Base-by-base conservation (phyloP, 768 basidiomycete genomes). In the Chalciporus piperatus region DNA sequence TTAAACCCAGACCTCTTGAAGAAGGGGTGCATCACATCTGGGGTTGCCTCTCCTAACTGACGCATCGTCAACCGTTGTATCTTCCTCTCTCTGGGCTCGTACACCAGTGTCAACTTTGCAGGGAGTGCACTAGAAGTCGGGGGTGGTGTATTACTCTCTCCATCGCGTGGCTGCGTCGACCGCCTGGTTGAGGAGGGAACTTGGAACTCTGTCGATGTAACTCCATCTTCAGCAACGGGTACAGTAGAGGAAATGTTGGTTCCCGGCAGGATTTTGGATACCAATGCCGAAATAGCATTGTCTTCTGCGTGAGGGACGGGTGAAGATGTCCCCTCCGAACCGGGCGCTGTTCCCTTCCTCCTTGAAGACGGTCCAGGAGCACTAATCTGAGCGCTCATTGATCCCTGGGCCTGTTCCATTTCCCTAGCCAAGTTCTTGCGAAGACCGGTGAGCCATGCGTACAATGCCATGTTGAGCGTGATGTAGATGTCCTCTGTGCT, bases 11-110 rank as follows among this genome's bases (percentile, higher is more conserved):
- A 83, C 62, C 83, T 87, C 61, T 90, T 87, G 71, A 90, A 90
- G 70, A 89, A 89, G 3, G 87, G 87, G 65, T 87, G 88, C 88
- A 87, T 88, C 19, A 90, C 86, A 59, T 91, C 88, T 1, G 90
- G 89, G 0, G 89, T 90, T n/a, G 88, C 89, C 65, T 92, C 88
- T 28, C 91, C 92, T 12, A 93, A 73, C 64, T 92, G 92, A 23
- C 87, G 81, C 82, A 92, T 85, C 19, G 84, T 88, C 48, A 92
- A 69, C n/a, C 87, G 81, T 58, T 91, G 87, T 51, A 91, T 90
- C 48, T 78, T 76, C 41, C 89, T 76, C 20, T 72, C 71, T n/a
- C 75, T 76, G 2, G 80, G 79, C 47, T 70, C 70, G 65, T 89
- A 91, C 16, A 74, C 65, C 41, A 85, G 63, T 1, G 53, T 48